Evolutionary conservation across 805 yeast genomes (phyloP).

Genomic region (Lipomyces lipofer): DNA sequence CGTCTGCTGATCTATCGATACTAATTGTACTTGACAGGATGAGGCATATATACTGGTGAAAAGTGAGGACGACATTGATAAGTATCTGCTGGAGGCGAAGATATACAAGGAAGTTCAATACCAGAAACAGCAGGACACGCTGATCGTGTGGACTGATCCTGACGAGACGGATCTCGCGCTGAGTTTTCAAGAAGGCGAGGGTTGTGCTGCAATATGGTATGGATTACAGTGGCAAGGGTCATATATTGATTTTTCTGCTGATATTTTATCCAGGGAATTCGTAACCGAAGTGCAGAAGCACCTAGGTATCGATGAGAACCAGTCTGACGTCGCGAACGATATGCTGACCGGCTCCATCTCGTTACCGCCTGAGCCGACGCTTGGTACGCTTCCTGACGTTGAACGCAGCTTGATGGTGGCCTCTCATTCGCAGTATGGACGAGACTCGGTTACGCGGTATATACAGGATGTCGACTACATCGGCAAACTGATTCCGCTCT

Average conservation of each 20-base stretch:
- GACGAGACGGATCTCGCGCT: slow-evolving; percentile 66
- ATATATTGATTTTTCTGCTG: slow-evolving; percentile 56
- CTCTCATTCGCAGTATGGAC: slow-evolving; percentile 61
- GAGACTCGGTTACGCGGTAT: slow-evolving; percentile 58
- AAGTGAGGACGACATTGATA: slow-evolving; percentile 62
- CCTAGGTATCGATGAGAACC: slow-evolving; percentile 30
- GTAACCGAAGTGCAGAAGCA: slow-evolving; percentile 31
- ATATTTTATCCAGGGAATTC: slow-evolving; percentile 47
- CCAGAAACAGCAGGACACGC: slow-evolving; percentile 91
- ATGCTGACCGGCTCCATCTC: slow-evolving; percentile 76
- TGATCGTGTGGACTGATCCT: slow-evolving; percentile 88
- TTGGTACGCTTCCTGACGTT: slow-evolving; percentile 54
- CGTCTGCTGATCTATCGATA: not conserved
- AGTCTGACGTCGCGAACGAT: slow-evolving; percentile 61
- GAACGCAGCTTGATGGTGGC: slow-evolving; percentile 60
- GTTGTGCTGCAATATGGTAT: slow-evolving; percentile 73
- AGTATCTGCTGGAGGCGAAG: slow-evolving; percentile 60
- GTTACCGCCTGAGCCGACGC: slow-evolving; percentile 61
- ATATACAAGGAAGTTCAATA: slow-evolving; percentile 78
- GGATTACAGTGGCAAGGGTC: not conserved
- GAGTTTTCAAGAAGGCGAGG: slow-evolving; percentile 88
- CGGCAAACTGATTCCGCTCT: slow-evolving; percentile 51
- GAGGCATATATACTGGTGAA: slow-evolving; percentile 64
- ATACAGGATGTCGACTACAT: slow-evolving; percentile 58
- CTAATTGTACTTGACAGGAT: slow-evolving; percentile 16